phyloP scores from a whole-genome alignment of 2,329 filamentous ascomycete genomes.

The Ustulina deusta region DNA sequence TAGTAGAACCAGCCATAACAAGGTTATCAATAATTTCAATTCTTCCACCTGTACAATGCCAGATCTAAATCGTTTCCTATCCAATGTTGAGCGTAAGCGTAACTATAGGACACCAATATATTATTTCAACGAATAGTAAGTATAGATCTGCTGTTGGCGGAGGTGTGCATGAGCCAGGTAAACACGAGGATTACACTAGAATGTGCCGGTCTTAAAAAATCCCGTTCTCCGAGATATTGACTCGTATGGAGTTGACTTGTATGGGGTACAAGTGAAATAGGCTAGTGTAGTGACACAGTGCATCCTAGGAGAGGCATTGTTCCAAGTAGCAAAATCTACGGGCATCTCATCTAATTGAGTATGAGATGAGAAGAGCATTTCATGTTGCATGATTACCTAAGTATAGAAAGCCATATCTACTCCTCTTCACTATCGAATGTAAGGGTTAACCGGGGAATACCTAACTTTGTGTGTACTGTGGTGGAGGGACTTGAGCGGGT shows the following conservation, averaged over 20 bases:
- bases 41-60: conserved; percentile 11
- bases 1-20: too few species aligned
- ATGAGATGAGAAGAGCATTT: too few species aligned
- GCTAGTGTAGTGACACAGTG: too few species aligned
- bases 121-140: neutral
- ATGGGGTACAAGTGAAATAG: conserved; percentile 5
- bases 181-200: conserved; percentile 10
- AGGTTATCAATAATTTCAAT: too few species aligned
- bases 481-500: neutral
- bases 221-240: conserved; percentile 24
- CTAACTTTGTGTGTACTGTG: neutral
- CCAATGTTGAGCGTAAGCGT: neutral
- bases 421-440: neutral
- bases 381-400: too few species aligned
- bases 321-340: too few species aligned
- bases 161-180: conserved; percentile 19
- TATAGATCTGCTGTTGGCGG: conserved; percentile 1
- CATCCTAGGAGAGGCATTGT: neutral
- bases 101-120: conserved; percentile 2
- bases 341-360: too few species aligned
- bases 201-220: conserved; percentile 14
- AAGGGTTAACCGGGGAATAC: neutral
- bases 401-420: too few species aligned
- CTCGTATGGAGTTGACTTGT: too few species aligned
- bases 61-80: neutral